A percentile compares a stretch with the other conserved stretches of the same genome.
Conservation (phyloP, 1,284 basidiomycete species). For the Boletus hoseneyae region DNA sequence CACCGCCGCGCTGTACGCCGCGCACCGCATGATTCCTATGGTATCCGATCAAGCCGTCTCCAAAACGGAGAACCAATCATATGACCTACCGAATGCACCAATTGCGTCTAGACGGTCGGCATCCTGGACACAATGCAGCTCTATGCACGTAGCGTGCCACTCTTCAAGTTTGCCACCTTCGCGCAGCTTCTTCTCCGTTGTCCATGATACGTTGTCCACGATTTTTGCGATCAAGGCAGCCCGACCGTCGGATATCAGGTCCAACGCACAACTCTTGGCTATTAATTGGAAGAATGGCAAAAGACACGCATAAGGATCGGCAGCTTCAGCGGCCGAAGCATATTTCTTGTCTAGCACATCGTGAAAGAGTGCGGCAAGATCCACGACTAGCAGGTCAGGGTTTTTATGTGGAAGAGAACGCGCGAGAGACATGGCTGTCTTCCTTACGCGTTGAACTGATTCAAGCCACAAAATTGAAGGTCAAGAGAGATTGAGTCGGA, state of each 20-base stretch:
- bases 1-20: conserved; percentile 72
- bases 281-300: conserved; percentile 60
- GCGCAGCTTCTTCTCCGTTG: conserved; percentile 73
- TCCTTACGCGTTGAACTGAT: conserved; percentile 78
- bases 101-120: conserved; percentile 92
- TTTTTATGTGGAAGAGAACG: conserved; percentile 37
- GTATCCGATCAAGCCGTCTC: background rate
- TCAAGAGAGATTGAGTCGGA: conserved; percentile 4
- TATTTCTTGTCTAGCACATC: conserved; percentile 89
- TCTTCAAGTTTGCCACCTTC: conserved; percentile 51
- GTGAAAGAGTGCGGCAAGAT: conserved; percentile 85
- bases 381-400: conserved; percentile 72
- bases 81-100: conserved; percentile 74
- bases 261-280: conserved; percentile 39
- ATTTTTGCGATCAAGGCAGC: conserved; percentile 57
- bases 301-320: conserved; percentile 64
- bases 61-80: too few species aligned
- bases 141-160: conserved; percentile 77
- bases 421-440: conserved; percentile 70
- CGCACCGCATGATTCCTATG: conserved; percentile 79
- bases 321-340: conserved; percentile 52
- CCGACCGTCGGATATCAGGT: conserved; percentile 59
- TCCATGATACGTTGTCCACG: conserved; percentile 84
- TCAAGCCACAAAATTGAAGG: background rate
- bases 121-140: conserved; percentile 91